Percentiles rank a stretch among this genome's conserved stretches.
Evolutionary conservation across 1,284 basidiomycete species (phyloP).

Genomic region (Malassezia globosa): DNA sequence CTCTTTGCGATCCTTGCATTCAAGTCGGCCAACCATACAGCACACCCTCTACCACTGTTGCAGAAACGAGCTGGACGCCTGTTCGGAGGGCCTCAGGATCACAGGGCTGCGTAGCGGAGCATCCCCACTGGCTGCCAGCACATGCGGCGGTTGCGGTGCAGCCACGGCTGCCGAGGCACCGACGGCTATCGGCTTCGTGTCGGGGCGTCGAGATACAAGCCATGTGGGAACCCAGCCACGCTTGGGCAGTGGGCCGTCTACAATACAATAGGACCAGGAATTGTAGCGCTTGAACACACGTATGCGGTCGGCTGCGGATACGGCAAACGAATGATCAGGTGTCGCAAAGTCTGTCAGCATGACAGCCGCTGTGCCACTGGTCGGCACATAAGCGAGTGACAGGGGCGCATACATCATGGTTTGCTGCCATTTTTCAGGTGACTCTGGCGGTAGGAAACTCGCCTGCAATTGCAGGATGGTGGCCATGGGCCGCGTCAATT

Average conservation of each 20-base stretch:
- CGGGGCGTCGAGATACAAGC: conserved; percentile 20
- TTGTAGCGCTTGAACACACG: conserved; percentile 92
- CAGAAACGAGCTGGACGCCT: too few relatives aligned
- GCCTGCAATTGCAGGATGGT: conserved; percentile 37
- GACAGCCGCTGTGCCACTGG: conserved; percentile 82
- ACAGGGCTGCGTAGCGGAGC: too few relatives aligned
- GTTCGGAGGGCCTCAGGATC: too few relatives aligned
- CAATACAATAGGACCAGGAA: conserved; percentile 70
- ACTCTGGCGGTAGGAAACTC: not conserved
- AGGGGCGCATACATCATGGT: conserved; percentile 55
- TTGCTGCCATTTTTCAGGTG: not conserved
- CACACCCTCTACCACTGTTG: too few relatives aligned
- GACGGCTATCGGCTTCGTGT: too few relatives aligned
- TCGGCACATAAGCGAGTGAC: conserved; percentile 72
- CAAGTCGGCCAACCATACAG: too few relatives aligned
- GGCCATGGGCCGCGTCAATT: conserved; percentile 54
- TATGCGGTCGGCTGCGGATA: conserved; percentile 72
- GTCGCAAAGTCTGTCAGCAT: conserved; percentile 89
- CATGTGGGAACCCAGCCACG: conserved; percentile 45
- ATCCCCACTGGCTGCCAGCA: too few relatives aligned
- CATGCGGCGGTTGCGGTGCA: too few relatives aligned
- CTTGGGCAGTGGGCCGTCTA: conserved; percentile 31
- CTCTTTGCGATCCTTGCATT: too few relatives aligned
- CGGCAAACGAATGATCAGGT: conserved; percentile 66
- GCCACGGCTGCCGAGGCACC: too few relatives aligned